A percentile compares a stretch with the other conserved stretches of the same genome.
phyloP scores from a whole-genome alignment of 73 alveolate genomes.

The Breviolum minutum region DNA sequence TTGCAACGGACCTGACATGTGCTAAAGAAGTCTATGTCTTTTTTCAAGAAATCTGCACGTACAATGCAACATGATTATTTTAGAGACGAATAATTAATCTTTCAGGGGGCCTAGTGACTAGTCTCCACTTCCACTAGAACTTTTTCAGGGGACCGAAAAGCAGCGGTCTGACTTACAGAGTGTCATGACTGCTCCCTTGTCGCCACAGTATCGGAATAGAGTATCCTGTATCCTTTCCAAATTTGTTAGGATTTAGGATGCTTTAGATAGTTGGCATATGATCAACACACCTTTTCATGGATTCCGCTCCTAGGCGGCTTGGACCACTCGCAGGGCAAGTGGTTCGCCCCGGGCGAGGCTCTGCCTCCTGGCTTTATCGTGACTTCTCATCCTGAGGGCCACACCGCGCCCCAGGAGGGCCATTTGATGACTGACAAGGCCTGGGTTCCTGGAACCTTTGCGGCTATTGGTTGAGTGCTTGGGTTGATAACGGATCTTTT shows the following conservation, averaged over 20 bases:
- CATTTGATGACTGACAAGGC: neutral
- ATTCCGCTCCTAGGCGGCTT: neutral
- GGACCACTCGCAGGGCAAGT: constrained; percentile 6
- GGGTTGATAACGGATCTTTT: neutral
- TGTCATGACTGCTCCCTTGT: no score
- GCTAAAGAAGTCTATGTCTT: no score
- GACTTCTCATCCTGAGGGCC: constrained; percentile 3
- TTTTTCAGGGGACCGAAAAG: no score
- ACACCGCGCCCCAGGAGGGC: neutral
- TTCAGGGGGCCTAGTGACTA: no score
- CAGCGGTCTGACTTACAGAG: no score
- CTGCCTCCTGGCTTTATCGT: neutral
- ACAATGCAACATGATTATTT: no score
- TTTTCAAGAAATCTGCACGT: no score
- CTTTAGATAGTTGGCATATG: neutral
- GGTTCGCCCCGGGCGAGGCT: constrained; percentile 21
- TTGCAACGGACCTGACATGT: no score
- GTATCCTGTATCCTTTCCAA: neutral
- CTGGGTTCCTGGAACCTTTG: no score
- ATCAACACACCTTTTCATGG: neutral
- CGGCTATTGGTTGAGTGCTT: neutral
- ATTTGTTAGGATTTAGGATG: neutral
- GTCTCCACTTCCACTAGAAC: no score
- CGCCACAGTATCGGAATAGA: neutral
- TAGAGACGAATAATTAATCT: no score